A percentile compares a stretch with the other conserved stretches of the same genome.
phyloP scores from a whole-genome alignment of 2,329 filamentous ascomycete genomes.

The Alternaria sp. region DNA sequence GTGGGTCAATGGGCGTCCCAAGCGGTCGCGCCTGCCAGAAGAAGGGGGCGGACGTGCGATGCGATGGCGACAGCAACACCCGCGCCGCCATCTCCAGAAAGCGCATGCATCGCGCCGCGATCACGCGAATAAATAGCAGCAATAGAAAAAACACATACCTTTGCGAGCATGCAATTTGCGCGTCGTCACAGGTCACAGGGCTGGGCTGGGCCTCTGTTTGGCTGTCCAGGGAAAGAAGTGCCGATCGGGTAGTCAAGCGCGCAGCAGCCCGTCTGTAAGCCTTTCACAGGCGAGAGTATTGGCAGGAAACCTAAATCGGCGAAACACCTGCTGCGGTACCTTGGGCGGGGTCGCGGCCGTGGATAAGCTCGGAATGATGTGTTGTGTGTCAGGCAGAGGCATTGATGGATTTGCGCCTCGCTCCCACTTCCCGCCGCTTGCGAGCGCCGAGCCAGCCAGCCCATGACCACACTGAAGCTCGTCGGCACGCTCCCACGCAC shows the following conservation, averaged over 20 bases:
- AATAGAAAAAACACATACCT: constrained; percentile 43
- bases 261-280: constrained; percentile 35
- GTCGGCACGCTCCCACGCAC: neutral
- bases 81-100: constrained; percentile 19
- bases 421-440: constrained; percentile 12
- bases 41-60: constrained; percentile 30
- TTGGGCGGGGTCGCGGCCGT: constrained; percentile 40
- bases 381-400: constrained; percentile 37
- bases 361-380: constrained; percentile 49
- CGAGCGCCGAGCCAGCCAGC: constrained; percentile 26
- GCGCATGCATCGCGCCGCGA: constrained; percentile 21
- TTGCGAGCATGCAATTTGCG: constrained; percentile 47
- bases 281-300: constrained; percentile 40
- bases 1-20: constrained; percentile 34
- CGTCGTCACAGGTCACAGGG: constrained; percentile 47
- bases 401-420: constrained; percentile 24
- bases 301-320: constrained; percentile 40
- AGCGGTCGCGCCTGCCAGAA: constrained; percentile 28
- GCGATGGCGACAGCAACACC: constrained; percentile 17
- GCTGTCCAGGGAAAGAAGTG: constrained; percentile 43
- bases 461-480: constrained; percentile 6
- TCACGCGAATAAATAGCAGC: constrained; percentile 7
- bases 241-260: constrained; percentile 43
- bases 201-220: constrained; percentile 47
- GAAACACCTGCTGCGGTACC: constrained; percentile 30